Evolutionary conservation across 345 rosid genomes (phyloP), one percentile per base, ranked within the genome.

Genomic region (Citrus glauca): DNA sequence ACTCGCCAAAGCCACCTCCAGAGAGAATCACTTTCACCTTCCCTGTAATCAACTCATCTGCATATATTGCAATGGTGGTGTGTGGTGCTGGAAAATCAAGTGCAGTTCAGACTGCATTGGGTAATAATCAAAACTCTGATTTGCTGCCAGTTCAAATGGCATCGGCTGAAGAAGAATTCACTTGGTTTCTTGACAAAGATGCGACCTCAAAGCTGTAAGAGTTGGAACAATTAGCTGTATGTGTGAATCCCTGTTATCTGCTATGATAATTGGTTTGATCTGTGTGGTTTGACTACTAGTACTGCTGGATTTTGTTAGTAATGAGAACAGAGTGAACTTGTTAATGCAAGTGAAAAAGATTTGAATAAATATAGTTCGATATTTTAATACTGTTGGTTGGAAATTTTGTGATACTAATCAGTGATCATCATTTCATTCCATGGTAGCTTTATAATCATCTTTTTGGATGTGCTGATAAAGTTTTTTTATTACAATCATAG

Each of bases 1-100:
- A 92, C 86, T 95, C 98, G 0, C 98, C 96, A 0, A 93, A 95
- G 82, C 99, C 93, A 0, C 98, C 99, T 0, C 90, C 93, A 0
- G 89, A 92, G 82, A 92, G 98, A 76, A 93, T 93, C 78, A 92
- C 98, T 0, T 88, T 93, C 69, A 90, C 97, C 6, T 92, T 92
- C 82, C 99, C 99, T 0, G 94, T 90, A 6, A 93, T 93, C 85
- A 93, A 93, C 84, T 87, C 98, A 4, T 85, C 98, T 35, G 88
- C 92, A 10, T 78, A 92, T 72, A 68, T 89, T 66, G 98, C 98
- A 27, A 81, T 95, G 32, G 97, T 93, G 45, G 88, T 91, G 42
- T 80, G 87, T n/a, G 96, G 98, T 64, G 82, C 89, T 27, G 92
- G 90, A 22, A 86, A 95, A 85, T 93, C 91, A 4, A 88, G 74